Percentiles rank a stretch among this genome's conserved stretches.
Conservation (phyloP, 495 filamentous ascomycete species). For the Thermothielavioides terrestris region DNA sequence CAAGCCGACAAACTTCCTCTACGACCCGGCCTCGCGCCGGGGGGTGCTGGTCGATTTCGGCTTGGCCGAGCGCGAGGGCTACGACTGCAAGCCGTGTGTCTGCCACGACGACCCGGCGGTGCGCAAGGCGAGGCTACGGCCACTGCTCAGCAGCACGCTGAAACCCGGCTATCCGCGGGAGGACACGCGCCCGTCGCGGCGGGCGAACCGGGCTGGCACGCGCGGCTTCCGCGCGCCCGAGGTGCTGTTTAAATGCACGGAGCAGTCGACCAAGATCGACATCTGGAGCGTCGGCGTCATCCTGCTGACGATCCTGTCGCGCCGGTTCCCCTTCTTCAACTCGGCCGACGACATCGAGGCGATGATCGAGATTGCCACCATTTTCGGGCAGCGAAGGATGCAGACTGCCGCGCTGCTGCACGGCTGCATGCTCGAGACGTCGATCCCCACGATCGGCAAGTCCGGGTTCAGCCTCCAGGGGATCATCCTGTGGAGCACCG, state of each 20-base stretch:
- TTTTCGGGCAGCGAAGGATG: constrained; percentile 84
- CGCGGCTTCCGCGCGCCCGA: constrained; percentile 93
- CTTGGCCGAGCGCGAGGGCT: constrained; percentile 74
- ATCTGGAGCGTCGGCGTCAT: constrained; percentile 96
- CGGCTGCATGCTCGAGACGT: constrained; percentile 78
- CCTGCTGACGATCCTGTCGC: constrained; percentile 78
- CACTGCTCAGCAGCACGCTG: constrained; percentile 34
- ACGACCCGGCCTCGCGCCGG: constrained; percentile 69
- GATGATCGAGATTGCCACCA: constrained; percentile 91
- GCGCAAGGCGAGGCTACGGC: constrained; percentile 32
- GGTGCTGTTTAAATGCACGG: constrained; percentile 94
- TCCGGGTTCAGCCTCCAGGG: constrained; percentile 81
- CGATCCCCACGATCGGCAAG: constrained; percentile 79
- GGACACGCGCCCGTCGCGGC: constrained; percentile 75
- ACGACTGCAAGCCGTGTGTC: constrained; percentile 63
- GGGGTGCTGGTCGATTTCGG: constrained; percentile 97
- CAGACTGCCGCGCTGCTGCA: constrained; percentile 71
- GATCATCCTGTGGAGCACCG: constrained; percentile 86
- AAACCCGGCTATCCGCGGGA: constrained; percentile 73
- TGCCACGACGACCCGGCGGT: constrained; percentile 47
- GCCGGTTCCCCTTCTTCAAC: constrained; percentile 96
- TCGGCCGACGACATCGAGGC: constrained; percentile 93
- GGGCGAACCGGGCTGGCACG: constrained; percentile 94
- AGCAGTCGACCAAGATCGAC: constrained; percentile 92
- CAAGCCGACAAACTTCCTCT: constrained; percentile 99